phyloP scores from a whole-genome alignment of 2,329 filamentous ascomycete species.

The Tolypocladium pustulatum region DNA sequence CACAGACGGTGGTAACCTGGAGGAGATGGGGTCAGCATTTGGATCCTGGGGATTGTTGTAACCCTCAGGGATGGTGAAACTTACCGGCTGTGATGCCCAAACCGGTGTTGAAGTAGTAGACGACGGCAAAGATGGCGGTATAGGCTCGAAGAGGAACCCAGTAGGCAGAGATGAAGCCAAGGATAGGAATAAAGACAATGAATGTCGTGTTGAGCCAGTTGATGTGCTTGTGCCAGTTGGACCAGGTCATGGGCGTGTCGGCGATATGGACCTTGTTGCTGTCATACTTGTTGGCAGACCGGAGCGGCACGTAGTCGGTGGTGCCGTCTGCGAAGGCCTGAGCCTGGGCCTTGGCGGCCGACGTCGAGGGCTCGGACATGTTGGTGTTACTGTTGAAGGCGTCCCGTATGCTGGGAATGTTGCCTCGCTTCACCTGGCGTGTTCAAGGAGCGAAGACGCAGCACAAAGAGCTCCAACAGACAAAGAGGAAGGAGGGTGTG shows the following conservation, averaged over 20 bases:
- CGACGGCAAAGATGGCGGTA: slow-evolving; percentile 62
- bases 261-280: slow-evolving; percentile 73
- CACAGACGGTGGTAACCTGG: slow-evolving; percentile 56
- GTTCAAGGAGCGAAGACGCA: background rate
- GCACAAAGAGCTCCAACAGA: background rate
- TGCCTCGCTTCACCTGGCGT: background rate
- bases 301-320: slow-evolving; percentile 42
- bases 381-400: background rate
- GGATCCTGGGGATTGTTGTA: background rate
- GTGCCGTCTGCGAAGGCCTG: slow-evolving; percentile 41
- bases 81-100: slow-evolving; percentile 69
- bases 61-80: too few relatives aligned
- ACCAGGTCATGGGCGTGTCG: slow-evolving; percentile 66
- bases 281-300: slow-evolving; percentile 32
- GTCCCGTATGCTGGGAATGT: background rate
- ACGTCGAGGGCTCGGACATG: slow-evolving; percentile 27
- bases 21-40: background rate
- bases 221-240: slow-evolving; percentile 86
- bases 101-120: slow-evolving; percentile 78
- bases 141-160: slow-evolving; percentile 67
- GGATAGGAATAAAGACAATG: slow-evolving; percentile 67
- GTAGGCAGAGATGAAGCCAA: slow-evolving; percentile 62
- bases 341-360: slow-evolving; percentile 26
- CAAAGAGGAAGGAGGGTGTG: background rate
- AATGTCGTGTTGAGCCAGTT: slow-evolving; percentile 86